A percentile compares a stretch with the other conserved stretches of the same genome.
Evolutionary conservation across 2,329 filamentous ascomycete species (phyloP).

Genomic region (Neoscytalidium dimidiatum): DNA sequence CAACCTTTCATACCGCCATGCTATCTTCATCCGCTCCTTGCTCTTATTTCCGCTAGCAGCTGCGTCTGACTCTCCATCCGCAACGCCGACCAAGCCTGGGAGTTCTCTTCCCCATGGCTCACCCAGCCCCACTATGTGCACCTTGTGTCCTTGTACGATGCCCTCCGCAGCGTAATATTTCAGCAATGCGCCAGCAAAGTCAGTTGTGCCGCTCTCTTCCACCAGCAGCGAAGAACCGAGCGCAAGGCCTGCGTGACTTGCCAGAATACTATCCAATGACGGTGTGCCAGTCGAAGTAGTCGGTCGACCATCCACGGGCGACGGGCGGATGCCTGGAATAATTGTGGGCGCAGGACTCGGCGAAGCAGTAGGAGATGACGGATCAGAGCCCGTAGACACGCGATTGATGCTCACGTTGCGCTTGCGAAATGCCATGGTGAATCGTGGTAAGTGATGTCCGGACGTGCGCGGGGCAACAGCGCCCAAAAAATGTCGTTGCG

Average conservation of each 20-base stretch:
- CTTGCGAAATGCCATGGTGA: constrained; percentile 67
- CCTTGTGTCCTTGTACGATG: constrained; percentile 82
- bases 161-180: constrained; percentile 93
- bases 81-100: constrained; percentile 66
- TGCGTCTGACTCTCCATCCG: constrained; percentile 39
- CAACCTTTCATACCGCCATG: constrained; percentile 91
- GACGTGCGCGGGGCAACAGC: background rate
- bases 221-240: constrained; percentile 79
- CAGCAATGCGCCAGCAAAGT: constrained; percentile 82
- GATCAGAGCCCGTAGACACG: constrained; percentile 27
- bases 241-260: constrained; percentile 81
- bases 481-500: background rate
- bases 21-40: constrained; percentile 92
- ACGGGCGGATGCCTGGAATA: constrained; percentile 69
- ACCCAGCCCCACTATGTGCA: constrained; percentile 80
- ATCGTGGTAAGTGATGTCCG: background rate
- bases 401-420: constrained; percentile 61
- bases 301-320: constrained; percentile 80
- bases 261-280: constrained; percentile 81
- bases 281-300: constrained; percentile 90
- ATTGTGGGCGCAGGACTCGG: constrained; percentile 25
- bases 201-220: constrained; percentile 89
- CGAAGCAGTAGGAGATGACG: constrained; percentile 18
- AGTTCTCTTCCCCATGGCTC: constrained; percentile 82
- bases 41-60: constrained; percentile 40